Base-by-base conservation (phyloP, 176 grass and related monocot species). In the Dactylis glomerata region DNA sequence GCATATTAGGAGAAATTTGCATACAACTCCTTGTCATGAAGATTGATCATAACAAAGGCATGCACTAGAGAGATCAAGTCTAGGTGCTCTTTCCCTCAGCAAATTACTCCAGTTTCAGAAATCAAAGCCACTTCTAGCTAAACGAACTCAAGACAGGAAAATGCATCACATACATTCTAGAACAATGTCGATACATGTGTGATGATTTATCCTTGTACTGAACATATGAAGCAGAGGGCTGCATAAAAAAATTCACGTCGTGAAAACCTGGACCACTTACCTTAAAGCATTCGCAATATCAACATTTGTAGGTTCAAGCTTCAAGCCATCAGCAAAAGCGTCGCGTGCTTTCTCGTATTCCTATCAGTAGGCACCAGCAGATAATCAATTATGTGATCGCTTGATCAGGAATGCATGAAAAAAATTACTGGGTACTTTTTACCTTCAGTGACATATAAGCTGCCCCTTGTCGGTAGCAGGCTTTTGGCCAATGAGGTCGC, bases 261-360 rank as follows among this genome's bases (percentile, higher is more conserved):
- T 37, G 33, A 68, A 37, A 68, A 68, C 65, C 37, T 68, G 31
- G 32, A 68, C 20, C 19, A 40, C 22, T 41, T 69, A 69, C 67
- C 67, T 69, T 69, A 69, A 41, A 69, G 67, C 67, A 41, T 69
- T 69, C 20, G 67, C 36, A 69, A 69, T 5, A 40, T 69, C 67
- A 41, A 3, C 19, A 41, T 5, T 69, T 41, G 10, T 69, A 69
- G 67, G 67, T 19, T 69, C 22, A 24, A 69, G 67, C 36, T 41
- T 69, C 67, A 69, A 69, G 67, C 67, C 67, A 69, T 14, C 34
- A 38, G 67, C 67, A 69, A 69, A 69, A 69, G 67, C 36, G 22
- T 36, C 36, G 14, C 36, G 41, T 69, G 67, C 67, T 23, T 38
- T 69, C 22, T 42, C 67, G 10, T 69, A 69, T n/a, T 69, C 38